phyloP scores from a whole-genome alignment of 169 alveolate genomes.

The Cryptosporidium tyzzeri region DNA sequence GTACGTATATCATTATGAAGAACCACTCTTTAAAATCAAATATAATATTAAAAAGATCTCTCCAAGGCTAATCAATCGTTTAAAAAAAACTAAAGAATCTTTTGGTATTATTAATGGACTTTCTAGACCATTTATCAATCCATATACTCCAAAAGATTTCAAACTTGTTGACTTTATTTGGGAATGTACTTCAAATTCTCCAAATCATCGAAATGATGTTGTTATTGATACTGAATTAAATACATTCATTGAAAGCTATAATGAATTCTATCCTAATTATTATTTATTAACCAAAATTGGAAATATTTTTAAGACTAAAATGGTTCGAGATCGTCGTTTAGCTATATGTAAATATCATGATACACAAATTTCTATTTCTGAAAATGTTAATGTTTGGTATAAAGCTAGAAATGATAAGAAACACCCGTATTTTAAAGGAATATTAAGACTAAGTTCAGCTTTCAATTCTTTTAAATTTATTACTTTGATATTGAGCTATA shows the following conservation, averaged over 20 bases:
- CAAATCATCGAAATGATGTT: neutral
- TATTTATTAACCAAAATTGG: neutral
- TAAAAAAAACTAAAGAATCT: neutral
- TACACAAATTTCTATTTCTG: neutral
- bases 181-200: neutral
- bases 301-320: neutral
- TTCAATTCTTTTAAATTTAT: neutral
- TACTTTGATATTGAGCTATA: neutral
- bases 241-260: neutral
- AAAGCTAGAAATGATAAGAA: conserved; percentile 19
- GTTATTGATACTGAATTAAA: neutral
- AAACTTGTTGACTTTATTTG: neutral
- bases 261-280: neutral
- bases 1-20: neutral
- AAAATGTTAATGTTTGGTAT: conserved; percentile 37
- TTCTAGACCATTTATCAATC: conserved; percentile 28
- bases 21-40: neutral
- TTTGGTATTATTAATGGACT: conserved; percentile 17
- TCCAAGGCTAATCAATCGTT: neutral
- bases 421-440: conserved; percentile 48
- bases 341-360: neutral
- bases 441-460: neutral
- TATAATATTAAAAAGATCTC: neutral
- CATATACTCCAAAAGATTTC: conserved; percentile 19
- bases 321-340: neutral